phyloP scores from a whole-genome alignment of 495 filamentous ascomycete genomes.

The Podospora bellae-mahoneyi region DNA sequence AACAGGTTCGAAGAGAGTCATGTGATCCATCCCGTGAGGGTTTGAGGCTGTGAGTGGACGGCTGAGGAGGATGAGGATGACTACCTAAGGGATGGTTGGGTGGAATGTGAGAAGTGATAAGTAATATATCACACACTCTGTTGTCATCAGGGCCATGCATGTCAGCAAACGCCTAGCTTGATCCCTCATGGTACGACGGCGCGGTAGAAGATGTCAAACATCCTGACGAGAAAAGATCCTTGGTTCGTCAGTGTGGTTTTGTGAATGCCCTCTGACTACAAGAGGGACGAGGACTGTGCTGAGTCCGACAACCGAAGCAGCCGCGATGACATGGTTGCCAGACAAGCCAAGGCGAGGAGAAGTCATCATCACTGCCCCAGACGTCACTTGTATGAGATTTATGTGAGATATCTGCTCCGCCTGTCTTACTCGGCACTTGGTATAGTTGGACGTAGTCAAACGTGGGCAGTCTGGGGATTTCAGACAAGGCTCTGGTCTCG shows the following conservation, averaged over 20 bases:
- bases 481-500: not conserved
- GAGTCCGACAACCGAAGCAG: not conserved
- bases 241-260: not conserved
- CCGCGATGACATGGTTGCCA: not conserved
- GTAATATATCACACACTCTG: not conserved
- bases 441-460: not conserved
- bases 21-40: not conserved
- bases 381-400: not conserved
- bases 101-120: not conserved
- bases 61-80: not conserved
- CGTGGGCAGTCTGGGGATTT: not conserved
- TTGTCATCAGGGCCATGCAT: not conserved
- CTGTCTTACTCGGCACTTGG: not conserved
- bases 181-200: not conserved
- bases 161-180: not conserved
- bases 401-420: not conserved
- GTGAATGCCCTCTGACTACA: not conserved
- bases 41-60: not conserved
- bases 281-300: not conserved
- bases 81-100: not conserved
- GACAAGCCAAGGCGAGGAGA: not conserved
- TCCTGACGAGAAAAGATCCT: no score
- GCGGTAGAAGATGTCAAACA: not conserved
- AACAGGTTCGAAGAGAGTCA: constrained; percentile 1
- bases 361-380: not conserved